Base-by-base conservation (phyloP, 306 rosid species). In the Senna tora region DNA sequence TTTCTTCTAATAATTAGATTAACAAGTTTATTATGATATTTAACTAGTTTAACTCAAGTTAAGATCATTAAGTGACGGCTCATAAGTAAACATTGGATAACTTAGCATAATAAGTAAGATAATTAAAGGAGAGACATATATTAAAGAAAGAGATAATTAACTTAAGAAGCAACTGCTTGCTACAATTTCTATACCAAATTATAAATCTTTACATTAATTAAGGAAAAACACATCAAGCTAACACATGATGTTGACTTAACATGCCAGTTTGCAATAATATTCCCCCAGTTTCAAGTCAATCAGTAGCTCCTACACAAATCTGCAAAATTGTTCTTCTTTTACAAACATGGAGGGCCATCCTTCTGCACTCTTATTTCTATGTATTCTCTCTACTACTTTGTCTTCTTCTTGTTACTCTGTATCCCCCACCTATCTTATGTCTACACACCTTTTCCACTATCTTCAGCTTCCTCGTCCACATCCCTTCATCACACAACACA, bases 291-390 rank as follows among this genome's bases (percentile, higher is more conserved):
- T 75, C 76, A 75, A 63, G 68, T 72, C 78, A 77, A 56, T 30
- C 43, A 66, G 20, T 58, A 39, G 61, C 71, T 72, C 72, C 61
- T 64, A 61, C 71, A 71, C 61, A 19, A 57, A 57, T 78, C 83
- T 78, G 78, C 71, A 78, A 70, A 17, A 62, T 12, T 74, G 78
- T 65, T 63, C 66, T 74, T 74, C 78, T 78, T 81, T 75, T 32
- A 65, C 75, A 58, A 75, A 71, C 86, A 79, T 60, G 72, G 65
- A 71, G 78, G 79, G 51, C 78, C 76, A 79, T 6, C 68, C 68
- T 25, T 56, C 51, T 53, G 82, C 70, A 61, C 58, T 59, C 69
- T 78, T 52, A 78, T 60, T 53, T 71, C 74, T 61, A 55, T 59
- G 60, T 65, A 61, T 76, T 71, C 78, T 71, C 78, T 71, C 70